Evolutionary conservation across 148 eudicot species (phyloP).

Genomic region (Nepenthes mirabilis): DNA sequence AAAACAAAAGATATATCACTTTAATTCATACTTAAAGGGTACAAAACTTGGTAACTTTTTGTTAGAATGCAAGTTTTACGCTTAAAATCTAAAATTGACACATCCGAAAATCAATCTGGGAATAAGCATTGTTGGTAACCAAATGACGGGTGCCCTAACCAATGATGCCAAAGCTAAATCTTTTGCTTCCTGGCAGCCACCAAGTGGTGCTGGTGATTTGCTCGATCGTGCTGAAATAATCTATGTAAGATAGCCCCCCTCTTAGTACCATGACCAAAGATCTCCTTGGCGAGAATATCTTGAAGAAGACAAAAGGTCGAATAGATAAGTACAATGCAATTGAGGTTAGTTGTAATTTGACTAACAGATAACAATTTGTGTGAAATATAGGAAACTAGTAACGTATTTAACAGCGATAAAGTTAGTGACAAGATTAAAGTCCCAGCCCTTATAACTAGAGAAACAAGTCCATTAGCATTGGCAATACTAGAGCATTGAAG

Average conservation of each 20-base stretch:
- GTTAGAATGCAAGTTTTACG: no score
- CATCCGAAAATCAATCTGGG: no score
- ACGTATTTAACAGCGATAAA: background rate
- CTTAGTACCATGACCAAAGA: constrained; percentile 1
- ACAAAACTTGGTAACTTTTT: no score
- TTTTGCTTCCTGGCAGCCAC: background rate
- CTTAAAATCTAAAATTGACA: no score
- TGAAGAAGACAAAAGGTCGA: background rate
- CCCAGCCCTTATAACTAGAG: background rate
- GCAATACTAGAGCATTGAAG: background rate
- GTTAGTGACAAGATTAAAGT: background rate
- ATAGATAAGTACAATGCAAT: background rate
- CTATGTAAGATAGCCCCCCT: background rate
- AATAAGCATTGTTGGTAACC: no score
- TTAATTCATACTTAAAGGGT: no score
- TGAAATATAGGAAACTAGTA: background rate
- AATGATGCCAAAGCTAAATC: background rate
- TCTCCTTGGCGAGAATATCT: constrained; percentile 1
- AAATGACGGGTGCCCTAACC: background rate
- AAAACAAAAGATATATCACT: no score
- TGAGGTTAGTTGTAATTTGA: background rate
- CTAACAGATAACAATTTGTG: background rate
- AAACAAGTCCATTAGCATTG: background rate
- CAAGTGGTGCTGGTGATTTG: background rate
- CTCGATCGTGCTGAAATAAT: background rate